A percentile compares a stretch with the other conserved stretches of the same genome.
Conservation (phyloP, 306 rosid species). For the Casuarina glauca region DNA sequence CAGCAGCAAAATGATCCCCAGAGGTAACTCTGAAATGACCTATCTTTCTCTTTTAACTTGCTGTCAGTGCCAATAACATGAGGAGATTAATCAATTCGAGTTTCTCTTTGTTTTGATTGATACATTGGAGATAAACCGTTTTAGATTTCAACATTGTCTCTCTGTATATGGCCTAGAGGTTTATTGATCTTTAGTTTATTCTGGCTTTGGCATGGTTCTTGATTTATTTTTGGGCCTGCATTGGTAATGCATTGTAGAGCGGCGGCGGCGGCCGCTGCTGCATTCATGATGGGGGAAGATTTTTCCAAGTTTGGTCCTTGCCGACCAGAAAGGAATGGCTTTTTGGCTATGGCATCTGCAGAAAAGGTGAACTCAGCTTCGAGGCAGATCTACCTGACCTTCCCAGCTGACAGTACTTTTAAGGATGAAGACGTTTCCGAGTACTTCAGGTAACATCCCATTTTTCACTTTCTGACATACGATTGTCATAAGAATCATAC, state of each 20-base stretch:
- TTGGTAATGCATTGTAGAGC: slow-evolving; percentile 45
- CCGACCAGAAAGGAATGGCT: slow-evolving; percentile 76
- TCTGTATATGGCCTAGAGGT: background rate
- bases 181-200: slow-evolving; percentile 5
- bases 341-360: slow-evolving; percentile 54
- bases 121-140: background rate
- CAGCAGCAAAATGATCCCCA: slow-evolving; percentile 78
- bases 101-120: background rate
- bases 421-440: slow-evolving; percentile 97
- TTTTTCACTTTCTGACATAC: background rate
- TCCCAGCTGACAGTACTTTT: slow-evolving; percentile 96
- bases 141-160: background rate
- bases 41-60: background rate
- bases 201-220: background rate
- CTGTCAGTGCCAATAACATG: background rate
- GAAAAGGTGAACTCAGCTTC: slow-evolving; percentile 85
- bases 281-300: slow-evolving; percentile 78
- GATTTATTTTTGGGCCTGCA: slow-evolving; percentile 3
- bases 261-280: slow-evolving; percentile 53
- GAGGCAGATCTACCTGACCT: slow-evolving; percentile 89
- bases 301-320: slow-evolving; percentile 58
- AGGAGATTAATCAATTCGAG: background rate
- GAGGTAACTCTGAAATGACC: slow-evolving; percentile 33
- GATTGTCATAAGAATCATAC: background rate
- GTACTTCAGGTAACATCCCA: slow-evolving; percentile 71